A percentile compares a stretch with the other conserved stretches of the same genome.
Evolutionary conservation across 108 stramenopile genomes (phyloP).

Genomic region (Craspedostauros australis): DNA sequence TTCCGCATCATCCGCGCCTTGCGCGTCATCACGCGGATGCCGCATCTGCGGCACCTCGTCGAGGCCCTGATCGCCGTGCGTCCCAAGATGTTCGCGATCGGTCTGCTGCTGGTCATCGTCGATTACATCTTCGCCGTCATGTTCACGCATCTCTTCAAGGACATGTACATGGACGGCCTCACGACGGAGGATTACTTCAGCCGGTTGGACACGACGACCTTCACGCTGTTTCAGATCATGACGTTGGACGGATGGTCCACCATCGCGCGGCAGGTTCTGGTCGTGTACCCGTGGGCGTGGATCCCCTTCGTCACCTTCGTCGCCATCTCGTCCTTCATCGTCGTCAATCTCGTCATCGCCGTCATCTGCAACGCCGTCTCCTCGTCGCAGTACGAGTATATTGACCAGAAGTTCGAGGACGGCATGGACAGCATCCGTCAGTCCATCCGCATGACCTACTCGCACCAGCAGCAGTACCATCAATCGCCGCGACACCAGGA

Average conservation of each 20-base stretch:
- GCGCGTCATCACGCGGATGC: slow-evolving; percentile 25
- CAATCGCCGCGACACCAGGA: too few species aligned
- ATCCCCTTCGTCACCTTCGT: slow-evolving; percentile 24
- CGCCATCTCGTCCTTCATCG: slow-evolving; percentile 24
- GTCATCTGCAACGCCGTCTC: slow-evolving; percentile 40
- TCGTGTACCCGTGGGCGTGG: slow-evolving; percentile 28
- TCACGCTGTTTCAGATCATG: slow-evolving; percentile 45
- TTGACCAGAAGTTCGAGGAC: slow-evolving; percentile 16
- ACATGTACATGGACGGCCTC: slow-evolving; percentile 20
- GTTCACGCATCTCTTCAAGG: slow-evolving; percentile 31
- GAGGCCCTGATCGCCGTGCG: slow-evolving; percentile 20
- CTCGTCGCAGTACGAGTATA: slow-evolving; percentile 1
- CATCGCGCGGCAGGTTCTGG: slow-evolving; percentile 31
- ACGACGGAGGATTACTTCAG: slow-evolving; percentile 37
- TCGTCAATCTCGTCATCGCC: slow-evolving; percentile 35
- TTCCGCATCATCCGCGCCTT: slow-evolving; percentile 42
- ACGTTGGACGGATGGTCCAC: slow-evolving; percentile 41
- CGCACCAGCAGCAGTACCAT: not conserved
- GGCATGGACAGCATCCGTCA: slow-evolving; percentile 38
- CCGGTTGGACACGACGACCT: slow-evolving; percentile 19
- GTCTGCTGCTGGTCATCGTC: slow-evolving; percentile 20
- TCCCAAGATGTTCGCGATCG: slow-evolving; percentile 26
- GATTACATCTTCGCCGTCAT: slow-evolving; percentile 40
- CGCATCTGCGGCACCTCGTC: slow-evolving; percentile 20
- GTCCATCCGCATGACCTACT: not conserved